A percentile compares a stretch with the other conserved stretches of the same genome.
phyloP scores from a whole-genome alignment of 140 eudicot genomes.

The Senecio squalidus region DNA sequence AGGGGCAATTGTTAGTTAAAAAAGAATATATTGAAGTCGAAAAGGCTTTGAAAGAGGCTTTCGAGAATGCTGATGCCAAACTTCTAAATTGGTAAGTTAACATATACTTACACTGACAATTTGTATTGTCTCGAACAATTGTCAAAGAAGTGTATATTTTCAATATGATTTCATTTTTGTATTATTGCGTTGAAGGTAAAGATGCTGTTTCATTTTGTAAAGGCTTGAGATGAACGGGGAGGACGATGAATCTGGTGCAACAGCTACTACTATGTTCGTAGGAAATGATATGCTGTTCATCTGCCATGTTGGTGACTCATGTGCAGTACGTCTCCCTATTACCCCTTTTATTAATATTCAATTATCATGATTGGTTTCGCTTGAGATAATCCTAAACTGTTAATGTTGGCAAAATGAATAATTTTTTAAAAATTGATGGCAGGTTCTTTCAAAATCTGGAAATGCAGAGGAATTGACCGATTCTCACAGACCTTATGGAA shows the following conservation, averaged over 20 bases:
- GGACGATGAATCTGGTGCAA: conserved; percentile 80
- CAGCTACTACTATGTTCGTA: conserved; percentile 71
- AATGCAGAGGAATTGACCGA: conserved; percentile 68
- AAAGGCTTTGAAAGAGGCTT: conserved; percentile 57
- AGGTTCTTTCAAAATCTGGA: conserved; percentile 84
- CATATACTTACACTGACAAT: conserved; percentile 15
- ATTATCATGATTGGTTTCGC: not conserved
- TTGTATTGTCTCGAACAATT: not conserved
- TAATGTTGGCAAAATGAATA: not conserved
- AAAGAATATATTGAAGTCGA: conserved; percentile 42
- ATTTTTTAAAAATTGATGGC: not conserved
- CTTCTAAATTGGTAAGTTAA: conserved; percentile 53
- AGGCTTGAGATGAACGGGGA: conserved; percentile 71
- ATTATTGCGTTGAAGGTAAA: conserved; percentile 63
- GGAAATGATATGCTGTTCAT: conserved; percentile 52
- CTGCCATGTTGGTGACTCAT: conserved; percentile 89
- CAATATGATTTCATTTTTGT: conserved; percentile 47
- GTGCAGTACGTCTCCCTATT: conserved; percentile 38
- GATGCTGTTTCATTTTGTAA: conserved; percentile 69
- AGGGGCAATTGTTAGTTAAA: conserved; percentile 39
- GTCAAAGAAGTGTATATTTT: conserved; percentile 20
- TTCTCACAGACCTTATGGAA: conserved; percentile 88
- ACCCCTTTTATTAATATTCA: not conserved
- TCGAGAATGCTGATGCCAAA: conserved; percentile 54
- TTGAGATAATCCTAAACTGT: not conserved